Percentiles rank a stretch among this genome's conserved stretches.
These are phyloP conservation scores for Emergomyces pasteurianus DNA, from an alignment of 2,329 filamentous ascomycete genomes.

Conservation along the genomic window DNA sequence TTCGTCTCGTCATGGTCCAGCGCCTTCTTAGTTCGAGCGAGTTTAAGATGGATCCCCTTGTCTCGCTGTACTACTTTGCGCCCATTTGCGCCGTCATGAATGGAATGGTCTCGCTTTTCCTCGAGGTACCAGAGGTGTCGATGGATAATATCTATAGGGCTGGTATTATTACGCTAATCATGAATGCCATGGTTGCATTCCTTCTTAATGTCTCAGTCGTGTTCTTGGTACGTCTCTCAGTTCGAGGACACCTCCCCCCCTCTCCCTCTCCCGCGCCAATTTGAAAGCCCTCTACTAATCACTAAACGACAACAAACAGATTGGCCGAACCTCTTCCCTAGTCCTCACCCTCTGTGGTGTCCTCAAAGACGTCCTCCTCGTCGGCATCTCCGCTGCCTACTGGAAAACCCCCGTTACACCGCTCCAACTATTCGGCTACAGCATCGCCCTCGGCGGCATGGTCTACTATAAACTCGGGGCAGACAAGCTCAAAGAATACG, in stretches of 20 bases:
- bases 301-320: slow-evolving; percentile 38
- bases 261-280: neutral
- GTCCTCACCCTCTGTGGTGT: slow-evolving; percentile 79
- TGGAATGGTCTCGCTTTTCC: slow-evolving; percentile 53
- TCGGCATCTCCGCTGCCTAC: slow-evolving; percentile 62
- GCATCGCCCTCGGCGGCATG: slow-evolving; percentile 54
- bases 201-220: slow-evolving; percentile 72
- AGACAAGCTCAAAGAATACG: slow-evolving; percentile 72
- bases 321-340: slow-evolving; percentile 76
- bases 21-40: slow-evolving; percentile 64
- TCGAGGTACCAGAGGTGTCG: slow-evolving; percentile 56
- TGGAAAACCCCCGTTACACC: slow-evolving; percentile 60
- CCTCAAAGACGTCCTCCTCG: slow-evolving; percentile 77
- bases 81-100: slow-evolving; percentile 78
- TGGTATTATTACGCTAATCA: slow-evolving; percentile 53
- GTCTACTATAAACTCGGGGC: slow-evolving; percentile 59
- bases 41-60: slow-evolving; percentile 80
- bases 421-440: slow-evolving; percentile 67
- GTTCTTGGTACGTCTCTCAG: slow-evolving; percentile 57
- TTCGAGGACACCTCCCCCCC: neutral
- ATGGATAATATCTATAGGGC: slow-evolving; percentile 54
- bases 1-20: slow-evolving; percentile 76
- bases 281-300: neutral
- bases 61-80: slow-evolving; percentile 82
- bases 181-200: slow-evolving; percentile 70